Evolutionary conservation across 257 asterid genomes (phyloP), one percentile per base, ranked within the genome.

Genomic region (Penstemon barbatus): DNA sequence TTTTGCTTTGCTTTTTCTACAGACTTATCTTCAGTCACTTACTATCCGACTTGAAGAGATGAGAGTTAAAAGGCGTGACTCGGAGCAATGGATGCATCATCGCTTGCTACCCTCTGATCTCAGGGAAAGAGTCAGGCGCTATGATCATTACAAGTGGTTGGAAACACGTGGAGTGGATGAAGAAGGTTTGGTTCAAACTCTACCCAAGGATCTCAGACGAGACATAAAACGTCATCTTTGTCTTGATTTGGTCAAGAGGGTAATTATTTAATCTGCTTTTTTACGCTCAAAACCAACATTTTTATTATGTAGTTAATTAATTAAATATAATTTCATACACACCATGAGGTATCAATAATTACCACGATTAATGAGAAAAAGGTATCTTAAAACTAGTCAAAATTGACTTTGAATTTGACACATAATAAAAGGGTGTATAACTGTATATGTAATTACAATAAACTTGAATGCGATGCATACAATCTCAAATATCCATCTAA

Each of bases 21-120:
- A 94, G 99, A 94, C 99, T 19, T 94, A 94, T 86, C 96, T 94
- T 51, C 99, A 91, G 66, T 91, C 99, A 36, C 97, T 94, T 71
- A 91, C 99, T 56, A 86, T 94, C 68, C 88, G 99, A 72, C 97
- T 94, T 53, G 99, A 94, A 80, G 99, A 94, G 87, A 90, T 90
- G 99, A 87, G 99, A 77, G 95, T 94, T 55, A 94, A 94, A 83
- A 84, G 97, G 81, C 99, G 97, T 11, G 99, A 94, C 82, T 88
- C 99, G 36, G 97, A 94, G 81, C 97, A 94, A 77, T 94, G 99
- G 97, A 94, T 94, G 99, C 97, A 86, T 77, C 99, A 94, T 76
- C 97, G 99, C 63, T 76, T 90, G 82, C 96, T 94, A 46, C 99
- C 99, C 4, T 90, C 77, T 57, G 99, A 94, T 48, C 89, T 94